phyloP scores from a whole-genome alignment of 768 basidiomycete species.

The Auricularia sp. region DNA sequence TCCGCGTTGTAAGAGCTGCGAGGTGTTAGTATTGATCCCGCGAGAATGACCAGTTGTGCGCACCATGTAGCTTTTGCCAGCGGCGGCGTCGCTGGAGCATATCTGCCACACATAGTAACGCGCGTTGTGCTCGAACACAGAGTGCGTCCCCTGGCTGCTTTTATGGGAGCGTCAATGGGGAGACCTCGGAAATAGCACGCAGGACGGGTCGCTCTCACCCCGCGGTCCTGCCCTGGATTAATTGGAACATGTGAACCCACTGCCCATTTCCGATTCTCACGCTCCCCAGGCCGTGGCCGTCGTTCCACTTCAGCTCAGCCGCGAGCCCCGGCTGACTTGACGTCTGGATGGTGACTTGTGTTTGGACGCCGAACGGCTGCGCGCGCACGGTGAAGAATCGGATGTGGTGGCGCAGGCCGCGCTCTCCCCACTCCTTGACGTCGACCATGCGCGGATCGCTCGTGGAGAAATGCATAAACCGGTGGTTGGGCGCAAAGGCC shows the following conservation, averaged over 20 bases:
- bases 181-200: neutral
- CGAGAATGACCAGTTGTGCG: neutral
- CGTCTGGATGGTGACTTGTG: too few relatives aligned
- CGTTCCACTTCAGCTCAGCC: neutral
- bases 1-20: neutral
- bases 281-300: neutral
- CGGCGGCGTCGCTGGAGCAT: neutral
- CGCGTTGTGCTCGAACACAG: neutral
- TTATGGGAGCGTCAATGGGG: neutral
- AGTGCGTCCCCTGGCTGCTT: neutral
- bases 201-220: constrained; percentile 1
- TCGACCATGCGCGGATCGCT: too few relatives aligned
- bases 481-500: too few relatives aligned
- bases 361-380: too few relatives aligned
- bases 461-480: too few relatives aligned
- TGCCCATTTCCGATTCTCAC: neutral
- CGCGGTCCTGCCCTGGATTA: neutral
- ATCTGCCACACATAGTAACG: neutral
- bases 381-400: too few relatives aligned
- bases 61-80: neutral
- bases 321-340: too few relatives aligned
- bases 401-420: too few relatives aligned
- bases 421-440: too few relatives aligned
- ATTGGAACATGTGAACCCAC: neutral
- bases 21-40: neutral